Conservation (phyloP, 2,329 filamentous ascomycete genomes). For the Aspergillus sp. region DNA sequence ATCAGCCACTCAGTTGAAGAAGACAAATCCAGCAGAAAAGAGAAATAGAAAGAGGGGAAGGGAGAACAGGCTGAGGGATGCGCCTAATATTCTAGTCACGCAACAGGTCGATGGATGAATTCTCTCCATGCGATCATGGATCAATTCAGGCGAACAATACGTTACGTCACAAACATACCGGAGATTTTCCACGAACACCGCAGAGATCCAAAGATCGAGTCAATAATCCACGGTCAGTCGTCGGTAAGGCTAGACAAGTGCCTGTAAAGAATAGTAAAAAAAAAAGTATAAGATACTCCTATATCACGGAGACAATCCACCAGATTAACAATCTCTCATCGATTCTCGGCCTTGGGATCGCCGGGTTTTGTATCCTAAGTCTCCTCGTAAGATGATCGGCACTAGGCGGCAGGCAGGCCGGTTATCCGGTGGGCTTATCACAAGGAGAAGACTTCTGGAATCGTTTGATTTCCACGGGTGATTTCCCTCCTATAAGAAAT, state of each 20-base stretch:
- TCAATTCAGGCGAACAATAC: neutral
- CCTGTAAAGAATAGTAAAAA: too few relatives aligned
- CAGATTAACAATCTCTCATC: neutral
- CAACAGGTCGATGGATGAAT: too few relatives aligned
- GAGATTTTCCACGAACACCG: neutral
- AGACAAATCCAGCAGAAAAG: neutral
- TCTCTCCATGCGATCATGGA: too few relatives aligned
- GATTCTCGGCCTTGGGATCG: conserved; percentile 1
- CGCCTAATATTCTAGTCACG: neutral
- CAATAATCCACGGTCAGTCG: too few relatives aligned
- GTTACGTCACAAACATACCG: conserved; percentile 4
- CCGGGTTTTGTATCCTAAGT: conserved; percentile 2
- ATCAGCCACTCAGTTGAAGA: too few relatives aligned
- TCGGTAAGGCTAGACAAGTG: too few relatives aligned
- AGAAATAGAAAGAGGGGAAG: neutral
- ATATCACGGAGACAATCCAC: neutral
- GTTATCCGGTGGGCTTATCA: conserved; percentile 9
- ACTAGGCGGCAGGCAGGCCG: conserved; percentile 4
- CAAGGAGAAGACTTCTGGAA: conserved; percentile 4
- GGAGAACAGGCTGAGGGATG: neutral
- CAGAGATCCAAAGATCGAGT: too few relatives aligned
- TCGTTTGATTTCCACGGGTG: neutral
- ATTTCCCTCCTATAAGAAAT: neutral
- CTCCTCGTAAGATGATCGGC: conserved; percentile 2
- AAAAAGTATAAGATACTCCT: too few relatives aligned